Conservation (phyloP, 2,329 filamentous ascomycete genomes). For the Fusarium nisikadoi region DNA sequence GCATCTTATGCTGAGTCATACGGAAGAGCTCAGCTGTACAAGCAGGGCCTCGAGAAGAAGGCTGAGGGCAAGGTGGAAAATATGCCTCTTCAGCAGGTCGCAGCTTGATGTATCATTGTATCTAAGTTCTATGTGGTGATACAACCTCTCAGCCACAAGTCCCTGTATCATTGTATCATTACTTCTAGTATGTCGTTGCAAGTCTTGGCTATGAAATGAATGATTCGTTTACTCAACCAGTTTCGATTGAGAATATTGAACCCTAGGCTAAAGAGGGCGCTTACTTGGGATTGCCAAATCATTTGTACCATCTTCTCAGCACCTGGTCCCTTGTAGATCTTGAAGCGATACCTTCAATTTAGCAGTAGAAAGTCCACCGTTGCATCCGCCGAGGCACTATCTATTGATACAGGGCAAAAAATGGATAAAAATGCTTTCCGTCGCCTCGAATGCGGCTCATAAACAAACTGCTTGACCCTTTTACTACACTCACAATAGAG, state of each 20-base stretch:
- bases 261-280: neutral
- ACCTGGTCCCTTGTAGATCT: neutral
- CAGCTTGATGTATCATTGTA: neutral
- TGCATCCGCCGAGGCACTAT: fast-evolving
- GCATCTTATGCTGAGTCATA: conserved; percentile 50
- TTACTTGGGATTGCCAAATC: neutral
- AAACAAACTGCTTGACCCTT: no score
- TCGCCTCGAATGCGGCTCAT: no score
- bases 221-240: fast-evolving
- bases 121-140: no score
- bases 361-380: no score
- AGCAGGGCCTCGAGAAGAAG: conserved; percentile 41
- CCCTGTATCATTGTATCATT: neutral
- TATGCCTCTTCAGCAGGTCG: neutral
- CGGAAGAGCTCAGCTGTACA: conserved; percentile 47
- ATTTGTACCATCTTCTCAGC: neutral
- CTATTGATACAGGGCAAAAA: no score
- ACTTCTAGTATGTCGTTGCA: neutral
- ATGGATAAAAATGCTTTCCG: no score
- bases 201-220: neutral
- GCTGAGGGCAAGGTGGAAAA: neutral
- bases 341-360: neutral
- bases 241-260: neutral
- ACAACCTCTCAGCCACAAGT: no score
- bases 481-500: neutral